Conservation (phyloP, 2,329 filamentous ascomycete species). For the Epichloe festucae region DNA sequence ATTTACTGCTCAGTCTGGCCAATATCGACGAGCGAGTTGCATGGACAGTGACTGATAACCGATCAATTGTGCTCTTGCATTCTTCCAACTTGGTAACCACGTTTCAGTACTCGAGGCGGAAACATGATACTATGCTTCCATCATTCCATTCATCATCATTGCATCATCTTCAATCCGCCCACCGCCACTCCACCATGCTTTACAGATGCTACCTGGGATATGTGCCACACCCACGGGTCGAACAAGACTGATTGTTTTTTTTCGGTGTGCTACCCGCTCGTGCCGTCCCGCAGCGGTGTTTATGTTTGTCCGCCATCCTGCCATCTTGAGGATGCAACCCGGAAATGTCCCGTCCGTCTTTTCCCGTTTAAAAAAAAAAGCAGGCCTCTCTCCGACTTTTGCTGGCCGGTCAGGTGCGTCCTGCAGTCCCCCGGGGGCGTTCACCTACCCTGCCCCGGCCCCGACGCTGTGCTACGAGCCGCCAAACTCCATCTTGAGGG, state of each 20-base stretch:
- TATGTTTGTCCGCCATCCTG: neutral
- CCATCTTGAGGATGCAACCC: too few relatives aligned
- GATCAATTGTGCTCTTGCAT: neutral
- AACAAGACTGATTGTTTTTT: neutral
- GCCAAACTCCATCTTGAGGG: conserved; percentile 87
- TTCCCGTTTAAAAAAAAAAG: neutral
- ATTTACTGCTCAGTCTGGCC: too few relatives aligned
- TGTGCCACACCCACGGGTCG: neutral
- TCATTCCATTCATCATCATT: neutral
- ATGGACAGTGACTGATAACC: too few relatives aligned
- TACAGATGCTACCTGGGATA: neutral
- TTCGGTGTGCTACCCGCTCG: neutral
- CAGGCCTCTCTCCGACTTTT: neutral
- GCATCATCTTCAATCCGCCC: neutral
- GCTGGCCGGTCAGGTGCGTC: conserved; percentile 1
- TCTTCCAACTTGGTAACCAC: neutral
- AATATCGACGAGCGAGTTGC: neutral
- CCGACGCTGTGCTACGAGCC: conserved; percentile 15
- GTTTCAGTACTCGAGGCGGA: too few relatives aligned
- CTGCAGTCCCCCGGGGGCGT: neutral
- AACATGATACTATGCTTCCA: neutral
- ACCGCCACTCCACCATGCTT: neutral
- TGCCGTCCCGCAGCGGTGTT: neutral
- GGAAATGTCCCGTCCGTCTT: too few relatives aligned
- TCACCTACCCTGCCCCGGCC: neutral